These are phyloP conservation scores for Golubevia pallescens DNA, from an alignment of 1,284 basidiomycete genomes.

Conservation along the genomic window DNA sequence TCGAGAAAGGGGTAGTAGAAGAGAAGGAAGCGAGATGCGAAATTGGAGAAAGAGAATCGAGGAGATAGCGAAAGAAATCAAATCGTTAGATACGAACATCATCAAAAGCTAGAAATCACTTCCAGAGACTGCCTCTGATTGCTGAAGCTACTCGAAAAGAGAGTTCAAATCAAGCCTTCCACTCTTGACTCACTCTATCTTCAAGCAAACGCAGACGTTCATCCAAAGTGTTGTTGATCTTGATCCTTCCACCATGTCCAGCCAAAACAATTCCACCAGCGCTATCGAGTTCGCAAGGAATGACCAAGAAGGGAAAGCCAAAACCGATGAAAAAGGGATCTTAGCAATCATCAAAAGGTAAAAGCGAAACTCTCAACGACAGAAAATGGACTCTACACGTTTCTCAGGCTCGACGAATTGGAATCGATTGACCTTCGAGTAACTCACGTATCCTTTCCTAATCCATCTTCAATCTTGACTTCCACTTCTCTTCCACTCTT, in stretches of 20 bases:
- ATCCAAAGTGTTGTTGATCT: slow-evolving; percentile 61
- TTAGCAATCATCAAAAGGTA: neutral
- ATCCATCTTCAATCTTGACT: slow-evolving; percentile 3
- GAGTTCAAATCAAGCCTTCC: too few relatives aligned
- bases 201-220: slow-evolving; percentile 56
- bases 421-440: neutral
- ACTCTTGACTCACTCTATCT: slow-evolving; percentile 30
- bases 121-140: too few relatives aligned
- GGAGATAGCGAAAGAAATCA: neutral
- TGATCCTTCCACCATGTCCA: slow-evolving; percentile 50
- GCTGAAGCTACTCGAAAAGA: too few relatives aligned
- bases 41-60: neutral
- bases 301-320: neutral
- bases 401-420: neutral
- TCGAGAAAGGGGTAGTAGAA: too few relatives aligned
- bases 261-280: slow-evolving; percentile 49
- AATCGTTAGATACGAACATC: too few relatives aligned
- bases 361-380: neutral
- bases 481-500: neutral
- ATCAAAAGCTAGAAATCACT: too few relatives aligned
- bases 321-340: neutral
- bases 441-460: neutral
- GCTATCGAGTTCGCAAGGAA: neutral
- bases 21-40: neutral
- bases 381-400: too few relatives aligned